These are phyloP conservation scores for Breviolum minutum DNA, from an alignment of 73 alveolate genomes.

Conservation along the genomic window DNA sequence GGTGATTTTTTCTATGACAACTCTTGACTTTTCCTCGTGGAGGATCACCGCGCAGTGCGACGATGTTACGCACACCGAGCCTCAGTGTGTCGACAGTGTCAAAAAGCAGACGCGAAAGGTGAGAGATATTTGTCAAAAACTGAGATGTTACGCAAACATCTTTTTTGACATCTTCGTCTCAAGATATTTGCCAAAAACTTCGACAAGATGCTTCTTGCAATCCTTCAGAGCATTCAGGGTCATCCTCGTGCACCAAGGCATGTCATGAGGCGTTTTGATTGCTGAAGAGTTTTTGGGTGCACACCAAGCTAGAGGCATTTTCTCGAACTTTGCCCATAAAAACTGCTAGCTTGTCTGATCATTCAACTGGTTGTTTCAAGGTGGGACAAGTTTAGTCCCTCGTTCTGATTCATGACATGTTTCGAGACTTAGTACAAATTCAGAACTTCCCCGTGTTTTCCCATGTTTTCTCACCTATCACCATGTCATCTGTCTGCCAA, in stretches of 20 bases:
- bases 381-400: too few species aligned
- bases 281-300: background rate
- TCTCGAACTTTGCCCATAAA: background rate
- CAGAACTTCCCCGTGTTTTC: background rate
- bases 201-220: conserved; percentile 96
- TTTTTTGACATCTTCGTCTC: background rate
- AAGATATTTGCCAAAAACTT: background rate
- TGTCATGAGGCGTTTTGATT: too few species aligned
- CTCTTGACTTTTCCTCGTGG: conserved; percentile 96
- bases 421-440: too few species aligned
- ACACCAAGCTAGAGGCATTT: background rate
- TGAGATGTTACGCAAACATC: too few species aligned
- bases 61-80: conserved; percentile 97
- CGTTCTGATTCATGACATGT: too few species aligned
- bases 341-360: too few species aligned
- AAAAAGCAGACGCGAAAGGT: background rate
- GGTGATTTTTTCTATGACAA: background rate
- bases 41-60: conserved; percentile 98
- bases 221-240: conserved; percentile 95
- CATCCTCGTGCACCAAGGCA: background rate
- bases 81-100: conserved; percentile 76
- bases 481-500: conserved; percentile 3
- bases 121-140: background rate
- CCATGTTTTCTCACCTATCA: background rate
- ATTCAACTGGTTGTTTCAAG: too few species aligned